These are phyloP conservation scores for Pythium oligandrum DNA, from an alignment of 352 stramenopile genomes.

Conservation along the genomic window DNA sequence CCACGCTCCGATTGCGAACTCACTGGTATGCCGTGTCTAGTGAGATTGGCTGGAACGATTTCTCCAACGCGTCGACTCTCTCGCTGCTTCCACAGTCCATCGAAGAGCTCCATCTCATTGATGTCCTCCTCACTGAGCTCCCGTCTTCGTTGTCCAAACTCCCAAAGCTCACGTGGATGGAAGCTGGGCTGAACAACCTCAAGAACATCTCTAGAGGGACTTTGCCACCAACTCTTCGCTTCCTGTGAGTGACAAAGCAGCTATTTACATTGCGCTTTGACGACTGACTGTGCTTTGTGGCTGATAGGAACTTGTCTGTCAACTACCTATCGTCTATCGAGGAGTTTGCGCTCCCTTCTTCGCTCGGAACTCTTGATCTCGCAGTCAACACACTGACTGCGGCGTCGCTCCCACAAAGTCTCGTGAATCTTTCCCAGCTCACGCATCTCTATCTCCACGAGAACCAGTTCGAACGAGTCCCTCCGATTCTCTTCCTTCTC, in stretches of 20 bases:
- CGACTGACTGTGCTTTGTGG: not conserved
- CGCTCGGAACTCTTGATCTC: constrained; percentile 12
- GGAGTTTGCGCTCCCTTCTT: constrained; percentile 3
- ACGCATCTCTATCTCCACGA: constrained; percentile 14
- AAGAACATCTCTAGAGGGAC: constrained; percentile 1
- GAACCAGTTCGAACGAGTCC: constrained; percentile 9
- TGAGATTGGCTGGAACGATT: constrained; percentile 32
- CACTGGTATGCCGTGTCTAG: constrained; percentile 5
- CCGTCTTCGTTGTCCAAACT: constrained; percentile 20
- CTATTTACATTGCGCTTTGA: no score
- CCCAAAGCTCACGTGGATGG: constrained; percentile 17
- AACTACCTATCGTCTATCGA: constrained; percentile 12
- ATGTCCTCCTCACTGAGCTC: constrained; percentile 15
- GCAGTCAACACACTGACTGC: constrained; percentile 6
- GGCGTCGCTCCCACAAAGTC: constrained; percentile 3
- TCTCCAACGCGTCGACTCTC: constrained; percentile 19
- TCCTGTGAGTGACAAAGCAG: constrained; percentile 6
- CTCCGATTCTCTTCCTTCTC: constrained; percentile 6
- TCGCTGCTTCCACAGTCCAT: constrained; percentile 21
- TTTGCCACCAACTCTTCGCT: constrained; percentile 9
- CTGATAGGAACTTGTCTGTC: constrained; percentile 13
- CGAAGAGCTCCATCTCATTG: constrained; percentile 18
- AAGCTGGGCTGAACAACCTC: constrained; percentile 2
- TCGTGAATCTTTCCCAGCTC: constrained; percentile 5
- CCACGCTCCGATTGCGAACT: no score